phyloP scores from a whole-genome alignment of 331 rosid species.

The Acacia pycnantha region DNA sequence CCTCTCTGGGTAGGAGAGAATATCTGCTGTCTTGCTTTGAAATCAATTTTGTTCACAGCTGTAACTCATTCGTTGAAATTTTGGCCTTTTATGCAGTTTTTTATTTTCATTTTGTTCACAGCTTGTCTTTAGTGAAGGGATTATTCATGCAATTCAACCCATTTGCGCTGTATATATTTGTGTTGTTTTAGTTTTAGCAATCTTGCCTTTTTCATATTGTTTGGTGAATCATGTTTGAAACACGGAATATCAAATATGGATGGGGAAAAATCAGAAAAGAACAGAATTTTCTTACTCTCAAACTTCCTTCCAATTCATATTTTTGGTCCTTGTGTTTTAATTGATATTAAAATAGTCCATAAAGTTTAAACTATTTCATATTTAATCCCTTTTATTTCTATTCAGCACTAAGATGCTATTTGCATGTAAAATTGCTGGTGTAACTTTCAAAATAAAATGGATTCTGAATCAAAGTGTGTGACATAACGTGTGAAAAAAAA shows the following conservation, averaged over 20 bases:
- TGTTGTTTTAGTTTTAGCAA: neutral
- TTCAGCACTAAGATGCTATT: neutral
- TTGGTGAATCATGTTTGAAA: neutral
- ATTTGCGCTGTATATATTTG: neutral
- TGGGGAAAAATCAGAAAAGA: neutral
- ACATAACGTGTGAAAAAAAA: neutral
- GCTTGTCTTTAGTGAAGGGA: neutral
- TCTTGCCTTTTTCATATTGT: neutral
- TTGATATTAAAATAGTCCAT: neutral
- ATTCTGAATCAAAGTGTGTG: no score
- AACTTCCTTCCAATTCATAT: neutral
- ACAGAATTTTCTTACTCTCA: neutral
- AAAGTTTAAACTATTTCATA: no score
- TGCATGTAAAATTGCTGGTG: neutral
- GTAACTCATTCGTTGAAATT: constrained; percentile 21
- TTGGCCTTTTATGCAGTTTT: constrained; percentile 15
- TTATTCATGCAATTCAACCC: neutral
- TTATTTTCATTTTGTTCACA: neutral
- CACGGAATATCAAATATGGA: neutral
- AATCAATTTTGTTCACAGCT: constrained; percentile 19
- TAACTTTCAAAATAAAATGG: neutral
- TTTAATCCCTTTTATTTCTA: neutral
- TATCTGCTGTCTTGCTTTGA: constrained; percentile 21
- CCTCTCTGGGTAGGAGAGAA: constrained; percentile 14
- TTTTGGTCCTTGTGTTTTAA: neutral